Evolutionary conservation across 352 stramenopile genomes (phyloP), one percentile per base, ranked within the genome.

Genomic region (Phytophthora foliorum): DNA sequence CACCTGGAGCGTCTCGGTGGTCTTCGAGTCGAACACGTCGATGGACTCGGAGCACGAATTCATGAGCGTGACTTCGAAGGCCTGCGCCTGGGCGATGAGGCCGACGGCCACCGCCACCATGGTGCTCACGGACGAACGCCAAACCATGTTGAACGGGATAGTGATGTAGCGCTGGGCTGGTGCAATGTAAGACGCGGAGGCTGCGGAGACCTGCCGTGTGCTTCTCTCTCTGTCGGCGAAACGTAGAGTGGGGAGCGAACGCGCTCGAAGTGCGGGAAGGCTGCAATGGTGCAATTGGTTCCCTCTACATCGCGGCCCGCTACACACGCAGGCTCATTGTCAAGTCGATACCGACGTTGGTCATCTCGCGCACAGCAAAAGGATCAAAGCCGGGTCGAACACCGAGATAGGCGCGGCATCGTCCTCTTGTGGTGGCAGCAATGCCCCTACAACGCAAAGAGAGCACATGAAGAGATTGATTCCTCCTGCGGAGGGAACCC

Each of bases 41-140:
- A 91, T 74, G 14, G 51, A 68, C 50, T 71, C 65, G 31, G 57
- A 63, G 68, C 83, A 91, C 9, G 67, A 63, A 75, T 91, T 91
- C 17, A 62, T 69, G 63, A 91, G 63, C 25, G 70, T 79, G 34
- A 90, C 80, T 8, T 74, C 49, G 56, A 82, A 81, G 44, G 66
- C 77, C 41, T 75, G 31, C 19, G 63, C 54, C 51, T 80, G 75
- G 6, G 61, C 57, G 21, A 71, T 38, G 41, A 77, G 46, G 16
- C 58, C 64, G 21, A 75, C 29, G 41, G 67, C 60, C 25, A 77
- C 64, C 51, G 69, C 65, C 27, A 81, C 50, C 51, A 64, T 31
- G 34, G 60, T 38, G 66, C 62, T 63, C 49, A 63, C 45, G 34
- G 62, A 71, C 24, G 51, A 42, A 10, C 61, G 56, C 63, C 60